Evolutionary conservation across 257 asterid genomes (phyloP).

Genomic region (Galeopsis tetrahit): DNA sequence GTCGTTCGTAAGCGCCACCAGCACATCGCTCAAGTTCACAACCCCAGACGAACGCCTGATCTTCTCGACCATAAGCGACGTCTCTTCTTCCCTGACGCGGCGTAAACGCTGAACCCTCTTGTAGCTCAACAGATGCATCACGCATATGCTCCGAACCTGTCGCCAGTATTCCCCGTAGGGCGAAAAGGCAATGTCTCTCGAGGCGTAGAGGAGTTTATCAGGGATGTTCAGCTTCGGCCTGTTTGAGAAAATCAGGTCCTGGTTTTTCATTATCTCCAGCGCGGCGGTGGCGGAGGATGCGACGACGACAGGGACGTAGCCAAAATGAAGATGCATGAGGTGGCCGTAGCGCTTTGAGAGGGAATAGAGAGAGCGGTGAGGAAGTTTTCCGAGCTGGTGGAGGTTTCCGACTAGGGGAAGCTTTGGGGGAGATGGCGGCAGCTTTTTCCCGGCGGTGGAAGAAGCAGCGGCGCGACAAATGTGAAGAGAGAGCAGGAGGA

Average conservation of each 20-base stretch:
- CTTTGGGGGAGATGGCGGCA: slow-evolving; percentile 56
- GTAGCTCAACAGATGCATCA: no score
- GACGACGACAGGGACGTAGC: slow-evolving; percentile 41
- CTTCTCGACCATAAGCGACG: no score
- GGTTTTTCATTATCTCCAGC: no score
- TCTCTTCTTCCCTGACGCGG: no score
- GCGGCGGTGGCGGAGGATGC: slow-evolving; percentile 50
- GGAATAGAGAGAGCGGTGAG: slow-evolving; percentile 50
- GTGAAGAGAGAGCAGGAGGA: background rate
- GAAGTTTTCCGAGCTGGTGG: slow-evolving; percentile 44
- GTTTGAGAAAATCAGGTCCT: slow-evolving; percentile 38
- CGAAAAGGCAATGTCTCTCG: slow-evolving; percentile 17
- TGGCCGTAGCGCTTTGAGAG: slow-evolving; percentile 34
- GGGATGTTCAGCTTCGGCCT: slow-evolving; percentile 43
- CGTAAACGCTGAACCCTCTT: no score
- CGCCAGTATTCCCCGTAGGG: no score
- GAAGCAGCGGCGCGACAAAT: background rate
- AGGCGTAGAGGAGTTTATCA: slow-evolving; percentile 37
- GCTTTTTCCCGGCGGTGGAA: slow-evolving; percentile 11
- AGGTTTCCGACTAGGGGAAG: slow-evolving; percentile 62
- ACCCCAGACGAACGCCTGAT: no score
- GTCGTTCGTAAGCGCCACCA: no score
- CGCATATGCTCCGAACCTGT: no score
- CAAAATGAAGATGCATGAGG: slow-evolving; percentile 53
- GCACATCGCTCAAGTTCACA: no score